Evolutionary conservation across 352 stramenopile species (phyloP).

Genomic region (Phytophthora capsici): DNA sequence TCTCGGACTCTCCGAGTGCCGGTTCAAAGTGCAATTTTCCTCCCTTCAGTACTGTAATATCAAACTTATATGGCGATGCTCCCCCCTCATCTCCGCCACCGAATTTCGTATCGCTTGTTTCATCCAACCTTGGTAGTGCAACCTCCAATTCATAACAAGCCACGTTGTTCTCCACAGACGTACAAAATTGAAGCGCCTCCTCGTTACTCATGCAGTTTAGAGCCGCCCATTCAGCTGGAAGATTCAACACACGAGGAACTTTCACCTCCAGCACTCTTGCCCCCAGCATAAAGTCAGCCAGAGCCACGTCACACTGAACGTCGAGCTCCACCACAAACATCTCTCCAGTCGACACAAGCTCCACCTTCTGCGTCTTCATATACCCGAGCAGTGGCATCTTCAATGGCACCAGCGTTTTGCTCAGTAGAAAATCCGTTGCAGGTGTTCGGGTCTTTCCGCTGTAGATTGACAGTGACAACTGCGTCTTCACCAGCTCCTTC

Average conservation of each 20-base stretch:
- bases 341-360: slow-evolving; percentile 17
- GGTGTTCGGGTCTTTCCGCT: slow-evolving; percentile 34
- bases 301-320: slow-evolving; percentile 54
- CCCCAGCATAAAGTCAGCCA: slow-evolving; percentile 55
- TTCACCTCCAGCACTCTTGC: slow-evolving; percentile 51
- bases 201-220: slow-evolving; percentile 48
- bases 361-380: slow-evolving; percentile 25
- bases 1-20: neutral
- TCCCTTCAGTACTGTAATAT: slow-evolving; percentile 35
- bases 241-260: slow-evolving; percentile 38
- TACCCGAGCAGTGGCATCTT: slow-evolving; percentile 36
- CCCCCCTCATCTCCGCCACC: slow-evolving; percentile 9
- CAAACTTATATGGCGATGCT: slow-evolving; percentile 25
- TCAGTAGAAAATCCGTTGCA: slow-evolving; percentile 44
- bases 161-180: slow-evolving; percentile 43
- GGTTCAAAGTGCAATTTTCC: slow-evolving; percentile 59
- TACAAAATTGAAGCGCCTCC: slow-evolving; percentile 51
- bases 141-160: slow-evolving; percentile 64
- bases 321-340: slow-evolving; percentile 45
- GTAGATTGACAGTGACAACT: slow-evolving; percentile 53
- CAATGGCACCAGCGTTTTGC: slow-evolving; percentile 46
- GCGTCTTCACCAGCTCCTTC: slow-evolving; percentile 45
- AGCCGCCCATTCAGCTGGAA: slow-evolving; percentile 59
- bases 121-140: slow-evolving; percentile 36
- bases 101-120: neutral